Percentiles rank a stretch among this genome's conserved stretches.
These are phyloP conservation scores for Dioszegia crocea DNA, from an alignment of 768 basidiomycete species.

Conservation along the genomic window DNA sequence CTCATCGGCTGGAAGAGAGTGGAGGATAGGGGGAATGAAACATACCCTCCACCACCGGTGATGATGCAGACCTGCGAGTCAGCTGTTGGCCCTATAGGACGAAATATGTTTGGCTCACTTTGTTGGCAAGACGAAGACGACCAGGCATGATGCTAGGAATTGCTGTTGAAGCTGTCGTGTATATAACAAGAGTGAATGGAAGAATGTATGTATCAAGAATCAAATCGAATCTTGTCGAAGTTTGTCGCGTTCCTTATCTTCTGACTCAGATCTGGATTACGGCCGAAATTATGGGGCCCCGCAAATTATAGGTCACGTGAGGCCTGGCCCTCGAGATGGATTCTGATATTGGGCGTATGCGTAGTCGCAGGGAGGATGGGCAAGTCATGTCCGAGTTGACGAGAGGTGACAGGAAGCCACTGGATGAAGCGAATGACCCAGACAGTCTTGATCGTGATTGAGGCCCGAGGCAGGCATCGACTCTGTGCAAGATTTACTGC, in stretches of 20 bases:
- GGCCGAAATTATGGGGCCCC: background rate
- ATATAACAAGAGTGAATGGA: background rate
- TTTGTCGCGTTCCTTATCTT: background rate
- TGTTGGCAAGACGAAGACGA: constrained; percentile 29
- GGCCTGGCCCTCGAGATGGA: background rate
- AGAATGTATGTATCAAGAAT: background rate
- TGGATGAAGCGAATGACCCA: too few relatives aligned
- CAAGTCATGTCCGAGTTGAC: too few relatives aligned
- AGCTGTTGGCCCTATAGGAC: background rate
- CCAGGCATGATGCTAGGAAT: constrained; percentile 17
- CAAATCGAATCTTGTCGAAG: background rate
- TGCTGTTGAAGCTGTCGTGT: constrained; percentile 5
- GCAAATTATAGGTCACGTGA: too few relatives aligned
- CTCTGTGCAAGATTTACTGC: too few relatives aligned
- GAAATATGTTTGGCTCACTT: constrained; percentile 14
- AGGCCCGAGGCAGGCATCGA: too few relatives aligned
- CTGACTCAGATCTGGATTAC: background rate
- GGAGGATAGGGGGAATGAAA: constrained; percentile 15
- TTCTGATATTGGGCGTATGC: too few relatives aligned
- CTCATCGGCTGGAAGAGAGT: background rate
- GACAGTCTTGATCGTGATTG: too few relatives aligned
- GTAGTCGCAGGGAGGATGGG: too few relatives aligned
- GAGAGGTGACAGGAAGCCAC: too few relatives aligned
- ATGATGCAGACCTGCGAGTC: constrained; percentile 54
- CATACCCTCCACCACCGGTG: constrained; percentile 86